Base-by-base conservation (phyloP, 768 basidiomycete genomes). In the Arthromyces matolae region DNA sequence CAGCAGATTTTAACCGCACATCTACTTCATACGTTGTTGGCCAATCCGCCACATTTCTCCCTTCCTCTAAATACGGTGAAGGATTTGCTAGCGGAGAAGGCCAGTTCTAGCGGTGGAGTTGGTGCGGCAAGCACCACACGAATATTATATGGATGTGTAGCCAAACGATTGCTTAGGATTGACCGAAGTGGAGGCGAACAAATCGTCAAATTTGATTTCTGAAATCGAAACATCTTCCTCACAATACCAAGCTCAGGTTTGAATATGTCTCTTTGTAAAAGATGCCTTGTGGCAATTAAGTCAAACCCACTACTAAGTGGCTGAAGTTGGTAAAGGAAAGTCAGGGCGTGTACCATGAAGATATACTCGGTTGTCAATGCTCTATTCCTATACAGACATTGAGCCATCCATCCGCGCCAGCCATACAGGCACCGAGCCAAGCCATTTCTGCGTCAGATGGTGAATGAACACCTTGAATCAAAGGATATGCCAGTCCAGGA, bases 341-440 rank as follows among this genome's bases (percentile, higher is more conserved):
- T 52, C 18, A 12, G 19, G 13, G 31, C 24, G 22, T 32, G 19
- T 31, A 36, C 32, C 25, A 45, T 43, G 44, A 49, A 53, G 49
- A 48, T 41, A 6, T 34, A 29, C 16, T 25, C n/a, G 7, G 27
- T 25, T 14, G 24, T 45, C 43, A 45, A 8, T 35, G 24, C 24
- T 45, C 43, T 45, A 87, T 66, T 13, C 87, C 89, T 23, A 96
- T 71, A 60, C 92, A 94, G 44, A 97, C 75, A 62, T 89, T 88
- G 23, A 95, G 76, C 93, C 93, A 98, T 5, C 96, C 96, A 60
- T 98, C 96, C 10, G 93, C 91, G 7, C 93, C 93, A 10, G 86
- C 81, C 67, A 97, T 71, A 58, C 92, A 93, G 16, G 89, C 85
- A 8, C 91, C 88, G n/a, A 98, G 65, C 94, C 95, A 96, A 4